Conservation (phyloP, 139 green algal species). For the Tetraselmis striata region DNA sequence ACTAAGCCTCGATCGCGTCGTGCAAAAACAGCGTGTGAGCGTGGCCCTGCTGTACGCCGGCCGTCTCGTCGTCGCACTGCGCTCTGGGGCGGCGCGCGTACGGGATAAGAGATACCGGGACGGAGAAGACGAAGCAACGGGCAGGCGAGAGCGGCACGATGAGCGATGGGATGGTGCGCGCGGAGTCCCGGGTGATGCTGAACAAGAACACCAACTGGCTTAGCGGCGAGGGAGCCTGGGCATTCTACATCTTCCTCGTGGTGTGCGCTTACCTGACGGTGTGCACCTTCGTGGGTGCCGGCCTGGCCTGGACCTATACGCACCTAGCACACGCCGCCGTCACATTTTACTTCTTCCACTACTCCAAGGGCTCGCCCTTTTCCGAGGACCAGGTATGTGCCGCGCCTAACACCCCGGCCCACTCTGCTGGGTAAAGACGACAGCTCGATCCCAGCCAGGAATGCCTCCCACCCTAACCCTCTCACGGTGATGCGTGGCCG, state of each 20-base stretch:
- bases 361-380: constrained; percentile 74
- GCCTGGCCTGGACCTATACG: constrained; percentile 82
- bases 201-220: constrained; percentile 81
- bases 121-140: background rate
- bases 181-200: constrained; percentile 28
- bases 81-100: too few species aligned
- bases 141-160: background rate
- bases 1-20: too few species aligned
- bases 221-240: constrained; percentile 57
- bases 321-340: constrained; percentile 72
- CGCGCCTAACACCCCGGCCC: too few species aligned
- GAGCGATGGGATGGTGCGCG: background rate
- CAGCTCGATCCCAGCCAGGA: too few species aligned
- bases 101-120: background rate
- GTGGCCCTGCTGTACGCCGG: too few species aligned
- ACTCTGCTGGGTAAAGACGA: too few species aligned
- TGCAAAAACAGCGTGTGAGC: too few species aligned
- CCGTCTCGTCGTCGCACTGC: too few species aligned
- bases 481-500: too few species aligned
- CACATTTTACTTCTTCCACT: constrained; percentile 85
- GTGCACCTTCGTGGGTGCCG: constrained; percentile 53
- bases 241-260: constrained; percentile 68
- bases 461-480: too few species aligned
- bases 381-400: constrained; percentile 7
- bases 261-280: constrained; percentile 62